A percentile compares a stretch with the other conserved stretches of the same genome.
These are phyloP conservation scores for Pestalotiopsis sp. DNA, from an alignment of 2,329 filamentous ascomycete genomes.

Conservation along the genomic window DNA sequence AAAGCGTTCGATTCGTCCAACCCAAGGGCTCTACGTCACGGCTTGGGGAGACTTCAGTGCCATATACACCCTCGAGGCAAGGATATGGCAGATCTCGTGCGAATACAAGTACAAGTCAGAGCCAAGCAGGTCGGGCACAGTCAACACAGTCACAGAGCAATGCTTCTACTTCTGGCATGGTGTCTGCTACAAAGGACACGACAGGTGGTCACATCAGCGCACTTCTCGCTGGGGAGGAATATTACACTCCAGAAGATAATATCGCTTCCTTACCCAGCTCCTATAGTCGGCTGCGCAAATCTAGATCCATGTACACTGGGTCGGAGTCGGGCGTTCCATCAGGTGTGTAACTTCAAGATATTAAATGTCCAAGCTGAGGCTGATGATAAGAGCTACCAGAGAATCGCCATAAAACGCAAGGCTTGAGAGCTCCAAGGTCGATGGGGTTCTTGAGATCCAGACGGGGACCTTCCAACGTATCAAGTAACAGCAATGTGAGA, in stretches of 20 bases:
- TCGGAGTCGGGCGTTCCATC: constrained; percentile 21
- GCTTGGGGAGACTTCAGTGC: background rate
- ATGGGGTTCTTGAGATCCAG: constrained; percentile 53
- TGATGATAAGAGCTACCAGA: too few relatives aligned
- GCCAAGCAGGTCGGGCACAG: constrained; percentile 3
- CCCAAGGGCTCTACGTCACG: constrained; percentile 9
- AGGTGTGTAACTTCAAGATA: background rate
- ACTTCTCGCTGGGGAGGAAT: constrained; percentile 41
- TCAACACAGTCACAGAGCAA: constrained; percentile 10
- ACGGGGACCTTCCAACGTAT: constrained; percentile 25
- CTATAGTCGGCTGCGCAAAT: constrained; percentile 54
- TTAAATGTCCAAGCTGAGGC: too few relatives aligned
- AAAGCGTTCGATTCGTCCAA: constrained; percentile 58
- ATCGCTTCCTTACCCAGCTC: constrained; percentile 49
- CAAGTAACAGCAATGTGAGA: constrained; percentile 12
- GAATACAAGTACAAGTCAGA: constrained; percentile 7
- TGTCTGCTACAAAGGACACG: constrained; percentile 29
- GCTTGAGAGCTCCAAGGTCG: constrained; percentile 53
- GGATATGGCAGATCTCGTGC: constrained; percentile 9
- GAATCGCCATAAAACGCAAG: background rate
- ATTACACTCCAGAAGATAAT: constrained; percentile 51
- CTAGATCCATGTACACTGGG: constrained; percentile 55
- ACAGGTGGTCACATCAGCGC: constrained; percentile 39
- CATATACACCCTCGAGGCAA: constrained; percentile 7
- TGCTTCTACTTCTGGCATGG: constrained; percentile 28